Base-by-base conservation (phyloP, 371 early-diverging fungal genomes). In the Apophysomyces elegans region DNA sequence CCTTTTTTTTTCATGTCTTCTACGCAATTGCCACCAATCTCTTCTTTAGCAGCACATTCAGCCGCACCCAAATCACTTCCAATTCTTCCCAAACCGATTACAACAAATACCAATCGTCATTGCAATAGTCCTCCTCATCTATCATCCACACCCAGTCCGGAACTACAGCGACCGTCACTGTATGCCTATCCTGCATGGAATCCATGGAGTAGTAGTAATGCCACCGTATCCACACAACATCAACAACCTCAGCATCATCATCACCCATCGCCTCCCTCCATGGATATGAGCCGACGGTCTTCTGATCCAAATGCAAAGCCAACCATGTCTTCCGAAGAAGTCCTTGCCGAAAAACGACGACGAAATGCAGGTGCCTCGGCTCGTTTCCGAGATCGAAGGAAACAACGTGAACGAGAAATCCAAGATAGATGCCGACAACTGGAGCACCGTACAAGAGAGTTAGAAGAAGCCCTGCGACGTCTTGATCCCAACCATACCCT, bases 341-440 rank as follows among this genome's bases (percentile, higher is more conserved):
- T 85, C 1, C 60, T 89, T 18, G 86, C 85, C 16, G 90, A 90
- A 68, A 85, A 88, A 63, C 70, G 86, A 50, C 74, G 82, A 62
- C 66, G 86, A 36, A 86, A 86, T 63, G 86, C 86, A 41, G 81
- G 81, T 26, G 86, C 86, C 0, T 81, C 82, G 7, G 84, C 84
- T 37, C 71, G 86, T 7, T 86, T 86, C 54, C 76, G 86, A 44
- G 86, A 84, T 65, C 81, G 86, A 37, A 80, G 86, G 21, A 86
- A 86, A 62, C 86, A 87, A 62, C 75, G 84, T 41, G 86, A 86
- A 47, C 69, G 77, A 5, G 86, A 86, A 50, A 77, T 83, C 57
- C 75, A 73, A 39, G 84, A 83, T 14, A 73, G 74, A 60, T 87
- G 86, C 57, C 43, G 77, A 59, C 71, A 68, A 14, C 67, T 89